Evolutionary conservation across 1,284 basidiomycete species (phyloP).

Genomic region (Ceratobasidium sp.): DNA sequence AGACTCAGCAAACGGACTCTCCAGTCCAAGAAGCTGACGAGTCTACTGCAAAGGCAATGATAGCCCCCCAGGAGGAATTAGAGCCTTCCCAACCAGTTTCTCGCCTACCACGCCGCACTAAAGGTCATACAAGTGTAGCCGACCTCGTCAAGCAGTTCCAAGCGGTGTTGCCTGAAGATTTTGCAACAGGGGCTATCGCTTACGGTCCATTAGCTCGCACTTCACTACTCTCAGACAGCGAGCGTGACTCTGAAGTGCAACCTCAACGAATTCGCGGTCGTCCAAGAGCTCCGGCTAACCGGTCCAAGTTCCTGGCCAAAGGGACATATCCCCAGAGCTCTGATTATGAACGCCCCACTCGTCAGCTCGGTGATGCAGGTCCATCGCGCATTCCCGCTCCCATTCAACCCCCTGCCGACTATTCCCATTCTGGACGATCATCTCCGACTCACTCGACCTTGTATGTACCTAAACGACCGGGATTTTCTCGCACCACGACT

Average conservation of each 20-base stretch:
- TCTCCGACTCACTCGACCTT: conserved; percentile 25
- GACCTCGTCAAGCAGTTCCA: conserved; percentile 88
- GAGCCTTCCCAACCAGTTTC: conserved; percentile 54
- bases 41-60: background rate
- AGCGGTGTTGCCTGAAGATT: conserved; percentile 63
- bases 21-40: conserved; percentile 22
- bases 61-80: background rate
- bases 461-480: conserved; percentile 29
- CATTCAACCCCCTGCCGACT: conserved; percentile 60
- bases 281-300: conserved; percentile 45
- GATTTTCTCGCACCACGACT: conserved; percentile 31
- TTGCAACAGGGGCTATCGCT: conserved; percentile 42
- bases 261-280: conserved; percentile 48
- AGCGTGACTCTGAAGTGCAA: conserved; percentile 46
- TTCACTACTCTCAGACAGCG: conserved; percentile 50
- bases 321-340: conserved; percentile 56
- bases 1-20: conserved; percentile 6
- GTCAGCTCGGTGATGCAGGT: conserved; percentile 53
- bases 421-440: conserved; percentile 13
- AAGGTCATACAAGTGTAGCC: conserved; percentile 72
- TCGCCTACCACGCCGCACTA: conserved; percentile 70
- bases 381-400: conserved; percentile 59
- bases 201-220: conserved; percentile 41
- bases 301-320: conserved; percentile 42
- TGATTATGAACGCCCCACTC: conserved; percentile 85